A percentile compares a stretch with the other conserved stretches of the same genome.
Conservation (phyloP, 305 asterid species). For the Nicotiana rustica region DNA sequence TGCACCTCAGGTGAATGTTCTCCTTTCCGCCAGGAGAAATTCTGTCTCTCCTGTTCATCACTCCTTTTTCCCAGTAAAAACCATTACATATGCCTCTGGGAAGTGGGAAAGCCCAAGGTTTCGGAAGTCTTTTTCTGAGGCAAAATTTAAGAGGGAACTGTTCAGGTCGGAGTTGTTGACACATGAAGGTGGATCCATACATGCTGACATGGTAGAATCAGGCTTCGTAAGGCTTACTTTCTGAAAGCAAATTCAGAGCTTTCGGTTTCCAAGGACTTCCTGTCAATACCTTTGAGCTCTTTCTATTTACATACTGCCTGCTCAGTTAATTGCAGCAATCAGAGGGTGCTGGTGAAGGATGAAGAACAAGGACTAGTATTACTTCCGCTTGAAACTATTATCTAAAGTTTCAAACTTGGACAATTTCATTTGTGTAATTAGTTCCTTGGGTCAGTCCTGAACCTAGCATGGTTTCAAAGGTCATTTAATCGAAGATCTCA, state of each 20-base stretch:
- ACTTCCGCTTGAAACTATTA: not conserved
- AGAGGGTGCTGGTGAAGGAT: not conserved
- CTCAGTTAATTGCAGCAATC: slow-evolving; percentile 1
- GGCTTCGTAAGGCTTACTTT: not conserved
- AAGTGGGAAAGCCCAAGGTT: slow-evolving; percentile 9
- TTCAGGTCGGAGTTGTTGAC: not conserved
- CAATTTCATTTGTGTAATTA: slow-evolving; percentile 1
- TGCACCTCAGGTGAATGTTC: slow-evolving; percentile 17
- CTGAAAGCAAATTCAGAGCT: not conserved
- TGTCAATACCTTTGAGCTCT: not conserved
- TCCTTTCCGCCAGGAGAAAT: slow-evolving; percentile 27
- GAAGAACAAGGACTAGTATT: slow-evolving; percentile 2
- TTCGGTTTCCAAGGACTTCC: not conserved
- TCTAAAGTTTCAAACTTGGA: slow-evolving; percentile 4
- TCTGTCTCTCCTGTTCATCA: slow-evolving; percentile 13
- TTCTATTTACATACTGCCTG: not conserved
- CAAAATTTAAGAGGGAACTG: not conserved
- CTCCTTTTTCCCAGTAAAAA: not conserved
- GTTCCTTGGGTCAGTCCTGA: not conserved
- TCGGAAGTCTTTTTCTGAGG: slow-evolving; percentile 10
- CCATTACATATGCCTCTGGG: not conserved
- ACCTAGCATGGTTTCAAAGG: slow-evolving; percentile 17
- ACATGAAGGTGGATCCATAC: not conserved
- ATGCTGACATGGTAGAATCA: not conserved
- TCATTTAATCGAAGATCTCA: not conserved